A percentile compares a stretch with the other conserved stretches of the same genome.
Conservation (phyloP, 2,329 filamentous ascomycete species). For the Aspergillus quadrilineatus region DNA sequence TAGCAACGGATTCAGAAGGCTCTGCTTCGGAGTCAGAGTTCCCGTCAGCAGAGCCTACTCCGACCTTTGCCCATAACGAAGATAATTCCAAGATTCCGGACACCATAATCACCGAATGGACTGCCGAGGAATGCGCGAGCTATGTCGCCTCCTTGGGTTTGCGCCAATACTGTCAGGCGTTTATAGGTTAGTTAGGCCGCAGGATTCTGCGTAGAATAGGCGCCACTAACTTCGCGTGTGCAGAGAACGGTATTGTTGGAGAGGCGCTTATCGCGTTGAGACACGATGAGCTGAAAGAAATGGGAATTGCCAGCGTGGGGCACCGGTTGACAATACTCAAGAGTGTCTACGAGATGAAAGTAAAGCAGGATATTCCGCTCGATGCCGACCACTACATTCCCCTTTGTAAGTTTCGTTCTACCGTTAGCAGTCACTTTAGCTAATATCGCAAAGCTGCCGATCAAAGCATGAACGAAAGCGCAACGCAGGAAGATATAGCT, state of each 20-base stretch:
- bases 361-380: slow-evolving; percentile 85
- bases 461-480: slow-evolving; percentile 79
- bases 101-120: slow-evolving; percentile 61
- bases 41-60: slow-evolving; percentile 61
- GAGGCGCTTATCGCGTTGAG: slow-evolving; percentile 84
- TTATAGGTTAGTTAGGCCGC: slow-evolving; percentile 68
- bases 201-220: not conserved
- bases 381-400: slow-evolving; percentile 94
- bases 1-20: slow-evolving; percentile 57
- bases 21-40: slow-evolving; percentile 59
- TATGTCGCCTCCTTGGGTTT: slow-evolving; percentile 79
- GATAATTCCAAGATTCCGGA: slow-evolving; percentile 56
- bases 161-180: slow-evolving; percentile 76
- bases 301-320: slow-evolving; percentile 89
- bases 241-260: slow-evolving; percentile 92
- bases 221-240: not conserved
- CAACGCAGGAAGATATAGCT: slow-evolving; percentile 89
- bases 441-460: slow-evolving; percentile 69
- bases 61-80: slow-evolving; percentile 55
- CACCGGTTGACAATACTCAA: slow-evolving; percentile 94
- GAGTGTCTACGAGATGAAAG: slow-evolving; percentile 93
- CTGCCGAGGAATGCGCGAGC: slow-evolving; percentile 83
- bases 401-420: slow-evolving; percentile 63
- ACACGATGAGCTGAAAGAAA: slow-evolving; percentile 91
- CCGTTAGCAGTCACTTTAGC: slow-evolving; percentile 9